phyloP scores from a whole-genome alignment of 352 stramenopile species.

The Phytopythium vexans region DNA sequence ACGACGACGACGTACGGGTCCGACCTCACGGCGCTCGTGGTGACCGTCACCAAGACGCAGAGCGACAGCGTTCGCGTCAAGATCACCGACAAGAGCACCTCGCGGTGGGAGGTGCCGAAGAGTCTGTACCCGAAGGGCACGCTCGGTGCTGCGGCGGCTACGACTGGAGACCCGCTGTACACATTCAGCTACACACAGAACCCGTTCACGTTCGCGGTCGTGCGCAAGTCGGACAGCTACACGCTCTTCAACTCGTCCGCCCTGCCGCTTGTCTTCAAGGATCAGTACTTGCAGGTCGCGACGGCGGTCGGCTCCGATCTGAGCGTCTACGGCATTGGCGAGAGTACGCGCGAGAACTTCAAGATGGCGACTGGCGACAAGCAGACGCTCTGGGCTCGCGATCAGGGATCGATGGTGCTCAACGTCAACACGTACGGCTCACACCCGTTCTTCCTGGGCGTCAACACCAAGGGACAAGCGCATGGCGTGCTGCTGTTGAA shows the following conservation, averaged over 20 bases:
- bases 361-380: slow-evolving; percentile 39
- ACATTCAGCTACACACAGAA: slow-evolving; percentile 35
- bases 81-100: slow-evolving; percentile 46
- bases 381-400: slow-evolving; percentile 45
- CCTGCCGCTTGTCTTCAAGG: slow-evolving; percentile 32
- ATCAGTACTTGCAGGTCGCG: slow-evolving; percentile 38
- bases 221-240: slow-evolving; percentile 32
- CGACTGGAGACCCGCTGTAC: slow-evolving; percentile 7
- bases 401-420: slow-evolving; percentile 20
- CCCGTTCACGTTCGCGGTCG: slow-evolving; percentile 37
- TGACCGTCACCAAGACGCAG: slow-evolving; percentile 32
- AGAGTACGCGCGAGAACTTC: slow-evolving; percentile 36
- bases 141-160: slow-evolving; percentile 5
- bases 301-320: slow-evolving; percentile 20
- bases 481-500: slow-evolving; percentile 59
- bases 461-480: slow-evolving; percentile 34
- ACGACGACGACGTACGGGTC: slow-evolving; percentile 23
- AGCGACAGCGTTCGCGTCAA: slow-evolving; percentile 44
- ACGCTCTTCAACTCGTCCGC: slow-evolving; percentile 38
- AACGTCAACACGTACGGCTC: slow-evolving; percentile 59
- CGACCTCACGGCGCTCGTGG: slow-evolving; percentile 35
- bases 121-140: slow-evolving; percentile 30
- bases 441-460: slow-evolving; percentile 56
- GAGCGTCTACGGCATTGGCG: slow-evolving; percentile 36
- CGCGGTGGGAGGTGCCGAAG: slow-evolving; percentile 46